Evolutionary conservation across 78 protist genomes (phyloP).

Genomic region (Blattamonas nauphoetae): DNA sequence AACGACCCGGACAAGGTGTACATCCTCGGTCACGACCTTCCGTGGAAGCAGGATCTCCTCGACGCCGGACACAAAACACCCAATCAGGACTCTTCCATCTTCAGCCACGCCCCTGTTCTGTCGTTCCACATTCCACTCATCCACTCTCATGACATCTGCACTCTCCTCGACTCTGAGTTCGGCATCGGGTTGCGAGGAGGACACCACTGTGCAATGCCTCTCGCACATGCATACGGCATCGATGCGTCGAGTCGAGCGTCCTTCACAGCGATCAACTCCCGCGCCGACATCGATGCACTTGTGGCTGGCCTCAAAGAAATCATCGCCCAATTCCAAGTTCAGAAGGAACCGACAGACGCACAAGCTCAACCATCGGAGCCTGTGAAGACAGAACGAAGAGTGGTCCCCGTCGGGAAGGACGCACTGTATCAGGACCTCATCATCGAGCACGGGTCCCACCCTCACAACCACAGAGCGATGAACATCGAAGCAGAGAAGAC

Average conservation of each 20-base stretch:
- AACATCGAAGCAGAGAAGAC: neutral
- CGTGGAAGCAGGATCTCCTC: neutral
- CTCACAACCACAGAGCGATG: neutral
- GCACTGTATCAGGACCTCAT: constrained; percentile 4
- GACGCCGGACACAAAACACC: neutral
- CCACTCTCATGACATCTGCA: constrained; percentile 35
- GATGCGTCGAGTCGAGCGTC: neutral
- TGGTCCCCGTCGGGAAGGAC: neutral
- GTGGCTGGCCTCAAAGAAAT: neutral
- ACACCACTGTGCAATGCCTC: constrained; percentile 36
- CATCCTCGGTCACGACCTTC: neutral
- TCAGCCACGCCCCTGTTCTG: constrained; percentile 7
- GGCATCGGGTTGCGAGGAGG: constrained; percentile 36
- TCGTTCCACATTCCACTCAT: constrained; percentile 7
- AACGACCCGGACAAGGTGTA: neutral
- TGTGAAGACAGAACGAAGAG: neutral
- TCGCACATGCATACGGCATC: neutral
- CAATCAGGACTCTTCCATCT: neutral
- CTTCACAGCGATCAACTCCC: neutral
- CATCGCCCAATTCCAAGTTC: neutral
- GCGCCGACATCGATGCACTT: neutral
- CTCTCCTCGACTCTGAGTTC: constrained; percentile 27
- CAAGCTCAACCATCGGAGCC: neutral
- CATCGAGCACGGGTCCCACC: constrained; percentile 15
- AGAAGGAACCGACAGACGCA: neutral